Conservation (phyloP, 148 eudicot species). For the Rhododendron henanense region DNA sequence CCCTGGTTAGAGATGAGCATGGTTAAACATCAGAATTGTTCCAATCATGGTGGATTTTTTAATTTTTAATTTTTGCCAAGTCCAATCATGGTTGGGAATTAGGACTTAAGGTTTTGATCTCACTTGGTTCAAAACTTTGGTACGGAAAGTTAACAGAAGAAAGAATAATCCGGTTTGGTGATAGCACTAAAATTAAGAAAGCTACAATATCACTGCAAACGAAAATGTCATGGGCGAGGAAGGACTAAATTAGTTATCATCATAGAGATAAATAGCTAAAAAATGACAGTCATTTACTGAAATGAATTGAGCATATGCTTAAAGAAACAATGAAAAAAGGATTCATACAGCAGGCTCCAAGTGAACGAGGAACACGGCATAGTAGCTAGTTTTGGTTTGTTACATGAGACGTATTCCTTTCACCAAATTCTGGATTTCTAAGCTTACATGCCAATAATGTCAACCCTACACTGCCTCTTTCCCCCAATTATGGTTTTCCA, state of each 20-base stretch:
- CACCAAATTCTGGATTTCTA: neutral
- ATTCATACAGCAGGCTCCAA: neutral
- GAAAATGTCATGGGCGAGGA: neutral
- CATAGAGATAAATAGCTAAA: neutral
- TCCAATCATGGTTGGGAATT: neutral
- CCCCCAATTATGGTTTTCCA: neutral
- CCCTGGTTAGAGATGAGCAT: neutral
- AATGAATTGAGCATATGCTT: neutral
- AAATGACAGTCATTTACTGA: neutral
- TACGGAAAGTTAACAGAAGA: neutral
- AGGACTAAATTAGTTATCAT: neutral
- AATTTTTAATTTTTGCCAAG: too few species aligned
- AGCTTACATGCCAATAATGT: neutral
- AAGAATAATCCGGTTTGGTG: neutral
- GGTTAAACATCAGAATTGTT: neutral
- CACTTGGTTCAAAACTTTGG: neutral
- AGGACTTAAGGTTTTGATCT: neutral
- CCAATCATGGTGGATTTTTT: neutral
- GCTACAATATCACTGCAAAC: neutral
- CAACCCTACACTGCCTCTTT: neutral
- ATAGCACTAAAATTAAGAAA: neutral
- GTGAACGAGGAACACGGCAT: neutral
- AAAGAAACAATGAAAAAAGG: neutral
- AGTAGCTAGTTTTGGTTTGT: neutral
- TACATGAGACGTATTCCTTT: neutral